Evolutionary conservation across 1,284 basidiomycete genomes (phyloP), one percentile per base, ranked within the genome.

Genomic region (Coniophora puteana): DNA sequence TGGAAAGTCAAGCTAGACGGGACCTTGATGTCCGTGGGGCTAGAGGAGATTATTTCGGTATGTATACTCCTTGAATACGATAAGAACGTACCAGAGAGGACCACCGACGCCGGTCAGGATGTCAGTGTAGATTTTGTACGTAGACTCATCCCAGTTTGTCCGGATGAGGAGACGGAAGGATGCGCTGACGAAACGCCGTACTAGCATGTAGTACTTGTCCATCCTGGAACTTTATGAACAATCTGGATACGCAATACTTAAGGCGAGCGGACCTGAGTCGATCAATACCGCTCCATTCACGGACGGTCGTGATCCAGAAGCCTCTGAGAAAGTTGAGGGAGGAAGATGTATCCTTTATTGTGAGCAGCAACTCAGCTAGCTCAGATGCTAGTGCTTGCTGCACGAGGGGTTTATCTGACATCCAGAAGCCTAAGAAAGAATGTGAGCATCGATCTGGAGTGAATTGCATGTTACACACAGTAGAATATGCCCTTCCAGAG

Each of bases 401-500:
- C 4, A 99, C 86, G 3, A 95, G 73, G 5, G 95, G 94, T 62
- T 99, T 99, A 68, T 99, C 95, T 3, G 93, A 97, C 93, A 98
- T 98, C 94, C 94, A 99, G 65, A 95, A 98, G 58, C 93, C 92
- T 94, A 43, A 4, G 3, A 23, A 0, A 16, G 27, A 5, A 26
- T 11, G 13, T 59, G 37, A 63, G 21, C 5, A 4, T 10, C 16
- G 4, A 10, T 35, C 13, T 11, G 11, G 12, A 36, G 2, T 17
- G 6, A 28, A 21, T 8, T 12, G 14, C 7, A 12, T 41, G 36
- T n/a, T 4, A 67, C 81, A 46, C 50, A 92, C 92, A 97, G 64
- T 97, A 98, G 65, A 96, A 99, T 38, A 99, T 77, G 0, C 94
- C 95, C 63, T 98, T 97, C 95, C 95, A 98, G 26, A 98, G 65